Evolutionary conservation across 371 early-diverging fungal genomes (phyloP).

Genomic region (Apophysomyces sp.): DNA sequence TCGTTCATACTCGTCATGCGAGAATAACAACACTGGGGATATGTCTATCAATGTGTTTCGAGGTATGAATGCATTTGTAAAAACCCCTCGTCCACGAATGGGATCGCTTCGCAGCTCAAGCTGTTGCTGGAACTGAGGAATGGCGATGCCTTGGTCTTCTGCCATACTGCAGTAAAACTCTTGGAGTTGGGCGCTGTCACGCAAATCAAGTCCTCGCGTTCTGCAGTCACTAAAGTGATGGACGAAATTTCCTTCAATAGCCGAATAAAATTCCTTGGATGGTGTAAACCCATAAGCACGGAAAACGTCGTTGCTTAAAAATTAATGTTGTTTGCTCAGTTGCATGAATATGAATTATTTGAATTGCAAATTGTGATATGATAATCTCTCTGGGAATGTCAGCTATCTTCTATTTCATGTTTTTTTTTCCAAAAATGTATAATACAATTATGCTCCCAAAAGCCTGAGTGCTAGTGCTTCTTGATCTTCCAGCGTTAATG

Average conservation of each 20-base stretch:
- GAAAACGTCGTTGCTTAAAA: no score
- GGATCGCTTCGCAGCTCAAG: constrained; percentile 52
- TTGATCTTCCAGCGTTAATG: constrained; percentile 65
- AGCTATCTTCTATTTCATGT: neutral
- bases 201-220: no score
- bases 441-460: constrained; percentile 23
- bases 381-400: neutral
- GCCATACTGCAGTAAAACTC: neutral
- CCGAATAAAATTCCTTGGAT: no score
- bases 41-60: constrained; percentile 57
- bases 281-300: no score
- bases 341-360: no score
- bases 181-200: no score
- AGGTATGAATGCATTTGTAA: constrained; percentile 39
- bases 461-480: constrained; percentile 62
- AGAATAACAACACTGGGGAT: constrained; percentile 62
- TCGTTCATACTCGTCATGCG: constrained; percentile 50
- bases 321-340: no score
- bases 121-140: constrained; percentile 25
- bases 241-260: no score
- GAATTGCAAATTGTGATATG: no score
- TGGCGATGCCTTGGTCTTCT: constrained; percentile 4
- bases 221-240: no score
- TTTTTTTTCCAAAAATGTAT: neutral
- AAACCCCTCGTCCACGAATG: constrained; percentile 61